Percentiles rank a stretch among this genome's conserved stretches.
phyloP scores from a whole-genome alignment of 768 basidiomycete genomes.

The Kwoniella botswanensis region DNA sequence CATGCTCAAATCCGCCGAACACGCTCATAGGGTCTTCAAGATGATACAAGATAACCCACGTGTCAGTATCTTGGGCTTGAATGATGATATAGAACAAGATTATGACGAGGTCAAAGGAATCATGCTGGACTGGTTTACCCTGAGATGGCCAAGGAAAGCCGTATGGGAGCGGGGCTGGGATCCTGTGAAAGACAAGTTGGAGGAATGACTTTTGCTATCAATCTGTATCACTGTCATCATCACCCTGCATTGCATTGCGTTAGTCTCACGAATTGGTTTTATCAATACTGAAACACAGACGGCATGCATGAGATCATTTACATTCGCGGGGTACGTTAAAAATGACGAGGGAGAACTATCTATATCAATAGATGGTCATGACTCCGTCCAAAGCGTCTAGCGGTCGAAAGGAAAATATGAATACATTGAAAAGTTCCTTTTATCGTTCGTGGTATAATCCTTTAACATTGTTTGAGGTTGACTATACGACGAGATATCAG shows the following conservation, averaged over 20 bases:
- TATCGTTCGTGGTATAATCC: background rate
- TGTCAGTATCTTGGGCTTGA: conserved; percentile 49
- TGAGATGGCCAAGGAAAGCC: conserved; percentile 44
- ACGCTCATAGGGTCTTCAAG: conserved; percentile 41
- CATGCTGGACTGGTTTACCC: conserved; percentile 44
- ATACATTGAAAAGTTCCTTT: background rate
- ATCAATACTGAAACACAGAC: background rate
- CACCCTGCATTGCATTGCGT: conserved; percentile 17
- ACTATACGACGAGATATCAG: conserved; percentile 15
- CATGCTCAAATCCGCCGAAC: conserved; percentile 43
- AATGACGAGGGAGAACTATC: background rate
- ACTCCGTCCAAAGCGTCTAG: conserved; percentile 9
- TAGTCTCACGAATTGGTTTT: background rate
- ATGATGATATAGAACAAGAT: conserved; percentile 52
- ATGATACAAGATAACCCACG: conserved; percentile 36
- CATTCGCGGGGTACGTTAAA: background rate
- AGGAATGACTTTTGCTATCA: background rate
- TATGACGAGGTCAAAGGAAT: conserved; percentile 42
- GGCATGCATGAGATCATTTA: conserved; percentile 1
- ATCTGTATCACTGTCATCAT: background rate
- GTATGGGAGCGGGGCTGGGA: conserved; percentile 48
- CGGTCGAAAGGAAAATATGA: conserved; percentile 8
- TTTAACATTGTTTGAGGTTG: conserved; percentile 38
- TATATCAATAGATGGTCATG: background rate
- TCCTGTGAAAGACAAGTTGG: conserved; percentile 19